Base-by-base conservation (phyloP, 2,329 filamentous ascomycete species). In the Ceratocystis ficicola region DNA sequence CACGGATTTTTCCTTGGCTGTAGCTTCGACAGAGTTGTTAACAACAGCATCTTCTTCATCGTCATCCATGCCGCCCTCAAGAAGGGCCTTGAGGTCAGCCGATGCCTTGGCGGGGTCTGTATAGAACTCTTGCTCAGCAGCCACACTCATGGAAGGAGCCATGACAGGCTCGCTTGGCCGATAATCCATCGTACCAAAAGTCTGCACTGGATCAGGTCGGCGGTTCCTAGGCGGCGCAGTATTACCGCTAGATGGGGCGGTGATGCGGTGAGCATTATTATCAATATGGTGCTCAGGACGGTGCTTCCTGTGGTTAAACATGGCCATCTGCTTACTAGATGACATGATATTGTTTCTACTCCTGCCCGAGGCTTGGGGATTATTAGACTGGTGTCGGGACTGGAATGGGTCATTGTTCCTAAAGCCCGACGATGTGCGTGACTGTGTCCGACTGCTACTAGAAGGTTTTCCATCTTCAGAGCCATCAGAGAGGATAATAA, bases 51-150 rank as follows among this genome's bases (percentile, higher is more conserved):
- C 77, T 55, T 75, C 76, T 63, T 85, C 83, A 0, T 88, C 86
- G 15, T 89, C 87, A 64, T 92, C 88, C 75, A 93, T 85, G 8
- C 87, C 87, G 6, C 88, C 89, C 73, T 93, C 89, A 1, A 94
- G 79, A n/a, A 94, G 75, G 6, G 87, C 88, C 73, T 94, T 94
- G 69, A 94, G 80, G 70, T 93, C 89, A 60, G 86, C 86, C 63
- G 83, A 84, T 10, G 89, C 88, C 73, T 89, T 87, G 67, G 79
- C 78, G 0, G 87, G 83, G 69, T 92, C 88, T 5, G 87, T 84
- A 70, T 88, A 90, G 68, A 84, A 78, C 1, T 78, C 76, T 65
- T 78, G 76, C n/a, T 62, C 68, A 69, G 67, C 71, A 12, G 36
- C 64, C 36, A 64, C 25, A n/a, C 44, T 50, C 50, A 66, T 63